Evolutionary conservation across 2,329 filamentous ascomycete species (phyloP).

Genomic region (Berkeleyomyces basicola): DNA sequence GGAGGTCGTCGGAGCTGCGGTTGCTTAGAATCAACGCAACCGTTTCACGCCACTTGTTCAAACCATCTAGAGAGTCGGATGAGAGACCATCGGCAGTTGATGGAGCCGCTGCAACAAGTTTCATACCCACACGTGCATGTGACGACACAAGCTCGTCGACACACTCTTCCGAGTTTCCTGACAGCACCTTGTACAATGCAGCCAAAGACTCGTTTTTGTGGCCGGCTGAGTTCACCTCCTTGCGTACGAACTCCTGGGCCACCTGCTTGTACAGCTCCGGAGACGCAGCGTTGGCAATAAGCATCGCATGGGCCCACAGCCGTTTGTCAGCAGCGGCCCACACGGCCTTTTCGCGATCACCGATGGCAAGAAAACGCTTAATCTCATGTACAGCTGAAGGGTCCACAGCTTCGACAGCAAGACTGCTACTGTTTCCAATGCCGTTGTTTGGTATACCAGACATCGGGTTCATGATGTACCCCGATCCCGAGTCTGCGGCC

Average conservation of each 20-base stretch:
- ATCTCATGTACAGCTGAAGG: slow-evolving; percentile 53
- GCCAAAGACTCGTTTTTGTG: slow-evolving; percentile 75
- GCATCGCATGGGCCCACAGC: slow-evolving; percentile 90
- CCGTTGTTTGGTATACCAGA: not conserved
- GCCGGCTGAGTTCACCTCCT: slow-evolving; percentile 73
- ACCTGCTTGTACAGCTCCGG: slow-evolving; percentile 82
- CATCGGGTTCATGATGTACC: slow-evolving; percentile 3
- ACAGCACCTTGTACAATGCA: slow-evolving; percentile 82
- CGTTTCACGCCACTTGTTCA: slow-evolving; percentile 91
- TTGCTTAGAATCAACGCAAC: slow-evolving; percentile 75
- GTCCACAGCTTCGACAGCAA: slow-evolving; percentile 50
- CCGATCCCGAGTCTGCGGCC: not conserved
- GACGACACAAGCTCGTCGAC: slow-evolving; percentile 89
- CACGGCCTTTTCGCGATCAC: slow-evolving; percentile 78
- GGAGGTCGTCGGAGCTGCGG: slow-evolving; percentile 56
- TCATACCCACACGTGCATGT: slow-evolving; percentile 79
- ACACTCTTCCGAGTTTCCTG: slow-evolving; percentile 85
- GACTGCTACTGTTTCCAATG: slow-evolving; percentile 21
- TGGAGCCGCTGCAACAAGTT: slow-evolving; percentile 67
- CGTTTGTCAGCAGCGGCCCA: slow-evolving; percentile 88
- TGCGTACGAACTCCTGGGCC: slow-evolving; percentile 84
- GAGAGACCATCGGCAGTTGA: slow-evolving; percentile 29
- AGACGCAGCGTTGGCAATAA: slow-evolving; percentile 66
- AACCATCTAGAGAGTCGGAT: slow-evolving; percentile 62
- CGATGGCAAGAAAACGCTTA: slow-evolving; percentile 54